phyloP scores from a whole-genome alignment of 345 rosid genomes.

The Mercurialis annua region DNA sequence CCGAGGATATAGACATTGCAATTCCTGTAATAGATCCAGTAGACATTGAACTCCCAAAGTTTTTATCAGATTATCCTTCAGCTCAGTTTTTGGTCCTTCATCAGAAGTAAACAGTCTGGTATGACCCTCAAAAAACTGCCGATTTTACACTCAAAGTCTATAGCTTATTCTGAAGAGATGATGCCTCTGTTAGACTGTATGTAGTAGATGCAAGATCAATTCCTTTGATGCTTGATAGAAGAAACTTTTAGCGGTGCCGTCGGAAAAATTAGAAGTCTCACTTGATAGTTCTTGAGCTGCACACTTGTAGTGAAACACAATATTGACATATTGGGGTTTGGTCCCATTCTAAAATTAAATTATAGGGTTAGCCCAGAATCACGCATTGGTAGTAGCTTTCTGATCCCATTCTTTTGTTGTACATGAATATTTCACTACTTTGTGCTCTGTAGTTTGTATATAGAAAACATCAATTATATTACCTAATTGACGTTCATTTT shows the following conservation, averaged over 20 bases:
- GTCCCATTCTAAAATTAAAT: background rate
- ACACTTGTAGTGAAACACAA: constrained; percentile 6
- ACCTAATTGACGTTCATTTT: background rate
- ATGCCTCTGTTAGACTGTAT: background rate
- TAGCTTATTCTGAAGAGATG: background rate
- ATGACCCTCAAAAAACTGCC: background rate
- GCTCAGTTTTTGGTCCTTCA: constrained; percentile 54
- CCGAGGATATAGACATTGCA: constrained; percentile 91
- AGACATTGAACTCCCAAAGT: constrained; percentile 49
- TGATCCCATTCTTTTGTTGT: constrained; percentile 24
- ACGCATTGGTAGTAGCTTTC: background rate
- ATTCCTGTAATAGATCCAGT: constrained; percentile 80
- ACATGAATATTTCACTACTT: constrained; percentile 1
- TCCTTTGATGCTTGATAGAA: background rate
- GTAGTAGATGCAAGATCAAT: background rate
- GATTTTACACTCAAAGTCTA: background rate
- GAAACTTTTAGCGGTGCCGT: background rate
- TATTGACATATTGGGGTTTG: constrained; percentile 5
- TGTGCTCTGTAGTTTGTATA: constrained; percentile 19
- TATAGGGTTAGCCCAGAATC: constrained; percentile 7
- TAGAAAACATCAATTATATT: background rate
- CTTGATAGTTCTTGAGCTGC: background rate
- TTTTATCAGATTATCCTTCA: constrained; percentile 59
- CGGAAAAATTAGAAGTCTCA: background rate
- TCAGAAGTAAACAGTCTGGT: constrained; percentile 9